Percentiles rank a stretch among this genome's conserved stretches.
These are phyloP conservation scores for Penicillium brasilianum DNA, from an alignment of 2,329 filamentous ascomycete species.

Conservation along the genomic window DNA sequence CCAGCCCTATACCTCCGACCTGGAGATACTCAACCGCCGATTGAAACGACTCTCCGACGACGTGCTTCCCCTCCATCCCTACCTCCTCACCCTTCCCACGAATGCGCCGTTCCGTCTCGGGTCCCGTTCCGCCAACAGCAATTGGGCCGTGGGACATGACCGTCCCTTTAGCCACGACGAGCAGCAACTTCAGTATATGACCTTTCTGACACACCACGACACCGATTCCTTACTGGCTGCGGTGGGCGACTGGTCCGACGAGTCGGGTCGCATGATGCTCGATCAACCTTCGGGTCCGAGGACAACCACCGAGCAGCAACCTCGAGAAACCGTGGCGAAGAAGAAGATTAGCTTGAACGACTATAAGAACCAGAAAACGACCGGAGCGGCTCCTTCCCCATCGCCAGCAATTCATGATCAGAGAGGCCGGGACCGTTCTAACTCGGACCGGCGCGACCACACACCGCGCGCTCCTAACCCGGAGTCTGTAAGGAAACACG, in stretches of 20 bases:
- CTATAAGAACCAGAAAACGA: slow-evolving; percentile 63
- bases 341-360: slow-evolving; percentile 67
- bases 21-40: slow-evolving; percentile 41
- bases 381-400: slow-evolving; percentile 34
- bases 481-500: slow-evolving; percentile 19
- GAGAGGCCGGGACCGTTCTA: slow-evolving; percentile 23
- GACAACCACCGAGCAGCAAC: slow-evolving; percentile 49
- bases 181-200: slow-evolving; percentile 66
- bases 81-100: slow-evolving; percentile 53
- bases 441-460: slow-evolving; percentile 24
- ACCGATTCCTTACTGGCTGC: slow-evolving; percentile 58
- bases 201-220: slow-evolving; percentile 63
- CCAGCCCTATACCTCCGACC: slow-evolving; percentile 30
- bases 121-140: slow-evolving; percentile 49
- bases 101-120: slow-evolving; percentile 53
- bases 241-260: slow-evolving; percentile 60
- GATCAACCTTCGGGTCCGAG: slow-evolving; percentile 46
- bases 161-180: slow-evolving; percentile 62
- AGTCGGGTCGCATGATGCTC: slow-evolving; percentile 52
- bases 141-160: slow-evolving; percentile 55
- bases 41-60: slow-evolving; percentile 48
- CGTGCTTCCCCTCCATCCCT: slow-evolving; percentile 51
- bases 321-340: slow-evolving; percentile 51
- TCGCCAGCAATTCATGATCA: slow-evolving; percentile 34
- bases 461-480: slow-evolving; percentile 30